Evolutionary conservation across 179 eudicot species (phyloP).

Genomic region (Silene coronaria): DNA sequence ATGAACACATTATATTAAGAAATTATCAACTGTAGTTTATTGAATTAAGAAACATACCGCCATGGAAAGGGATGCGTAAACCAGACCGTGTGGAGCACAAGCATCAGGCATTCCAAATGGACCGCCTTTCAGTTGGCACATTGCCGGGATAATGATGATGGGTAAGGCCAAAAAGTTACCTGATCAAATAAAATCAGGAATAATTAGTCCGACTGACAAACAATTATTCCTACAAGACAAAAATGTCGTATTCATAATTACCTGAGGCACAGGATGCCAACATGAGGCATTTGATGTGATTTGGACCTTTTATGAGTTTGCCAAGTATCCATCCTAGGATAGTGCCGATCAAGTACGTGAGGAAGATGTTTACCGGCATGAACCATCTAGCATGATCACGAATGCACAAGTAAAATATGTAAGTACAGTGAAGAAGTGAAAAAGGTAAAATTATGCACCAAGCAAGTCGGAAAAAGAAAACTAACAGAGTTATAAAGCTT

Average conservation of each 20-base stretch:
- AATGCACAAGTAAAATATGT: background rate
- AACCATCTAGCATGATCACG: constrained; percentile 52
- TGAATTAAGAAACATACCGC: constrained; percentile 45
- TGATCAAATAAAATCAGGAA: constrained; percentile 20
- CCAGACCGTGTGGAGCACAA: constrained; percentile 52
- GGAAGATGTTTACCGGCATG: constrained; percentile 69
- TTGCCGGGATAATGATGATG: constrained; percentile 74
- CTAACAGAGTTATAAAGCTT: constrained; percentile 62
- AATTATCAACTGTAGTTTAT: background rate
- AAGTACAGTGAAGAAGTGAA: background rate
- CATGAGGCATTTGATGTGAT: constrained; percentile 59
- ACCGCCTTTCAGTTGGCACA: constrained; percentile 74
- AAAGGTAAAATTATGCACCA: background rate
- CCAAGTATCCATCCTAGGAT: constrained; percentile 63
- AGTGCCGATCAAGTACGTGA: constrained; percentile 76
- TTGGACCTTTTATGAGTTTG: constrained; percentile 49
- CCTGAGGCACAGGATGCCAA: constrained; percentile 37
- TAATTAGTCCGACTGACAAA: background rate
- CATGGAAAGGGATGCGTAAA: constrained; percentile 85
- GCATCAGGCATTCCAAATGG: constrained; percentile 69
- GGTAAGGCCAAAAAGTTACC: constrained; percentile 80
- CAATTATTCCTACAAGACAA: background rate
- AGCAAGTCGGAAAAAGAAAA: background rate
- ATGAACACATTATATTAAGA: background rate
- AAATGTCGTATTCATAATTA: constrained; percentile 1